Percentiles rank a stretch among this genome's conserved stretches.
These are phyloP conservation scores for Oldenlandia corymbosa DNA, from an alignment of 257 asterid species.

Conservation along the genomic window DNA sequence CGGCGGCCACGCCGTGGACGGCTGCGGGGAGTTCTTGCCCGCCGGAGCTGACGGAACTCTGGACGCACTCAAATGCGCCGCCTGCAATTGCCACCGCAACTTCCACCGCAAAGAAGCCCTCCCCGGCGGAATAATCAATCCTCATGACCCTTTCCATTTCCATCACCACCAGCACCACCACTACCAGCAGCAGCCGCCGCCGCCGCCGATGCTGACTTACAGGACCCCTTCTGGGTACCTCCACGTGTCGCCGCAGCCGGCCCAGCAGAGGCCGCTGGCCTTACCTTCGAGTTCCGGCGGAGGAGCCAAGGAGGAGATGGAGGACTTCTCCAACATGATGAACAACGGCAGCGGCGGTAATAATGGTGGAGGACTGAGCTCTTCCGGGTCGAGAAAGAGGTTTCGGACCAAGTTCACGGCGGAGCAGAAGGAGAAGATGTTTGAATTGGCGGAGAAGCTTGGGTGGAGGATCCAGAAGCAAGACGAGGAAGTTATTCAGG, in stretches of 20 bases:
- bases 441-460: slow-evolving; percentile 53
- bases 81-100: slow-evolving; percentile 77
- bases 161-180: slow-evolving; percentile 8
- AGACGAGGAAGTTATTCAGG: slow-evolving; percentile 57
- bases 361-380: slow-evolving; percentile 1
- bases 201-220: slow-evolving; percentile 28
- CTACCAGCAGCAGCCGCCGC: slow-evolving; percentile 34
- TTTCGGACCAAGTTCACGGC: slow-evolving; percentile 50
- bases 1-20: slow-evolving; percentile 72
- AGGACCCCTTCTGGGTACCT: slow-evolving; percentile 55
- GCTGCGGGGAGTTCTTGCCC: slow-evolving; percentile 73
- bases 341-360: slow-evolving; percentile 21
- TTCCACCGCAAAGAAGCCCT: slow-evolving; percentile 62
- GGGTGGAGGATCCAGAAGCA: slow-evolving; percentile 71
- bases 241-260: slow-evolving; percentile 27
- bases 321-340: slow-evolving; percentile 34
- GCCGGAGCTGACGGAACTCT: slow-evolving; percentile 63
- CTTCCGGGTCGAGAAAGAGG: slow-evolving; percentile 46
- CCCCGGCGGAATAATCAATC: slow-evolving; percentile 9
- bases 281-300: slow-evolving; percentile 65
- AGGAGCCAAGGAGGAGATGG: slow-evolving; percentile 47
- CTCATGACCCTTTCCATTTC: slow-evolving; percentile 10
- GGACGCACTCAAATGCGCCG: slow-evolving; percentile 65
- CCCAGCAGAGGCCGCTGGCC: slow-evolving; percentile 30
- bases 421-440: slow-evolving; percentile 76